These are phyloP conservation scores for Dendrothele bispora DNA, from an alignment of 768 basidiomycete genomes.

Conservation along the genomic window DNA sequence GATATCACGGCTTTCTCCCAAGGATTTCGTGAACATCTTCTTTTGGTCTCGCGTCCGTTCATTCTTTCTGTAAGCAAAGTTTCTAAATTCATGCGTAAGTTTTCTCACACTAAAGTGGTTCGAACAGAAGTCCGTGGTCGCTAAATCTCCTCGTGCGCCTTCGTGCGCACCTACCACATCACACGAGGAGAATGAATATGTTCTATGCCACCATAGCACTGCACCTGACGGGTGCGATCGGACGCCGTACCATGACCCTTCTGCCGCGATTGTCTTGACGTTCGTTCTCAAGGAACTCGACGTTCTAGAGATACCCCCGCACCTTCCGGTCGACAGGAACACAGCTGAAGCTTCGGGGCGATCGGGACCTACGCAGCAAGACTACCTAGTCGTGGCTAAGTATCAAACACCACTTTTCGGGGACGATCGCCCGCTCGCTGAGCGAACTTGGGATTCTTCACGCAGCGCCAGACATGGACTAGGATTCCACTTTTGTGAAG, in stretches of 20 bases:
- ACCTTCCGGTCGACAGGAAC: constrained; percentile 50
- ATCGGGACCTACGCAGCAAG: constrained; percentile 54
- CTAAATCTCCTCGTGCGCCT: not conserved
- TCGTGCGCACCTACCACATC: not conserved
- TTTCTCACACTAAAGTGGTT: constrained; percentile 15
- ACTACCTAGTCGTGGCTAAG: constrained; percentile 41
- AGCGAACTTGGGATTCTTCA: constrained; percentile 15
- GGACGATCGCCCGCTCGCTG: constrained; percentile 29
- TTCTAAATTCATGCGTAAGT: constrained; percentile 16
- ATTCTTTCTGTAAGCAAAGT: constrained; percentile 23
- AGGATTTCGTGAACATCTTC: constrained; percentile 40
- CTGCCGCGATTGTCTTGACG: constrained; percentile 50
- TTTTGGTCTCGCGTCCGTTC: constrained; percentile 41
- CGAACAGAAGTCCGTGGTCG: not conserved
- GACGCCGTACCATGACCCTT: constrained; percentile 31
- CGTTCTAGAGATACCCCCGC: constrained; percentile 43
- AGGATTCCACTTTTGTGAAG: constrained; percentile 41
- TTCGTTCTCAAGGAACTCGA: constrained; percentile 51
- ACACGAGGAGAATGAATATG: too few species aligned
- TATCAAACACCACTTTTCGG: constrained; percentile 51
- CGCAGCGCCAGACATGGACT: constrained; percentile 33
- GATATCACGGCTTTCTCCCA: constrained; percentile 36
- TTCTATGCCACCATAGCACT: not conserved
- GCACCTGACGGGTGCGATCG: not conserved
- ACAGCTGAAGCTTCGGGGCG: constrained; percentile 43